phyloP scores from a whole-genome alignment of 148 eudicot species.

The Camellia japonica region DNA sequence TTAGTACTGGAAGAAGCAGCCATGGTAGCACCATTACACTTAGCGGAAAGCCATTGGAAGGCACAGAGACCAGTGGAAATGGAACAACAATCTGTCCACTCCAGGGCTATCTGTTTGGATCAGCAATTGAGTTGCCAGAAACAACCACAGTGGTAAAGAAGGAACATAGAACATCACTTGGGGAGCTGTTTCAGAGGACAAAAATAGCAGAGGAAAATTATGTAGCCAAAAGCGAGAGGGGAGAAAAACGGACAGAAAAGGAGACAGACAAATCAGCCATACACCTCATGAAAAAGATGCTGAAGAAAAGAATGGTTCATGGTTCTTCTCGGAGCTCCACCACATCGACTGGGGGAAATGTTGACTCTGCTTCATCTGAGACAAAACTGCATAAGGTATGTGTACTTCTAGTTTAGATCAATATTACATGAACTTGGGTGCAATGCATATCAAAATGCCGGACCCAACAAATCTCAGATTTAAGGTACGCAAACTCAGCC shows the following conservation, averaged over 20 bases:
- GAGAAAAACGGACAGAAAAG: conserved; percentile 52
- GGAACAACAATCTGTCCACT: conserved; percentile 58
- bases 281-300: conserved; percentile 59
- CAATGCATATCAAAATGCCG: too few species aligned
- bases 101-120: conserved; percentile 72
- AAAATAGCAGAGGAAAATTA: conserved; percentile 54
- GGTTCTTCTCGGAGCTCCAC: conserved; percentile 42
- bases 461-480: too few species aligned
- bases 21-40: conserved; percentile 71
- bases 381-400: conserved; percentile 70
- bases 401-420: not conserved
- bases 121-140: conserved; percentile 65
- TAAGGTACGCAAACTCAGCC: too few species aligned
- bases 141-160: conserved; percentile 38
- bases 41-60: conserved; percentile 56
- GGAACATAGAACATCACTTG: conserved; percentile 65
- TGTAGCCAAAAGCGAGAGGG: conserved; percentile 34
- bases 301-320: conserved; percentile 48
- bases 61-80: conserved; percentile 37
- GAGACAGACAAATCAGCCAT: conserved; percentile 52
- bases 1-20: conserved; percentile 64
- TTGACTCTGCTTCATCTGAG: conserved; percentile 53
- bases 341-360: conserved; percentile 29
- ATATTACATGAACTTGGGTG: too few species aligned
- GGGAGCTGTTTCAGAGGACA: conserved; percentile 81